Percentiles rank a stretch among this genome's conserved stretches.
phyloP scores from a whole-genome alignment of 768 basidiomycete genomes.

The Mycena metata region DNA sequence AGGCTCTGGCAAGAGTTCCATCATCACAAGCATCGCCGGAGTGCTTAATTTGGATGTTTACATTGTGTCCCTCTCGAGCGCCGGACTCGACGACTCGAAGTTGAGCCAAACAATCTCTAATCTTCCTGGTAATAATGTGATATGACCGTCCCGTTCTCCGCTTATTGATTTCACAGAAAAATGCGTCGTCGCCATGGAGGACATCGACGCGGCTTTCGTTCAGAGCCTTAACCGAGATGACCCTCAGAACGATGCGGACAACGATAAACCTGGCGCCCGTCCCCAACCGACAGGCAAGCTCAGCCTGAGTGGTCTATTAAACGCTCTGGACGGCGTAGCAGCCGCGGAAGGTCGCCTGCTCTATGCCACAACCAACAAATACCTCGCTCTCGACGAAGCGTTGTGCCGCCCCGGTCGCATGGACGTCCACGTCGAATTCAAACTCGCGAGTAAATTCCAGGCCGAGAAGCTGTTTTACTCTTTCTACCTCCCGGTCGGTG shows the following conservation, averaged over 20 bases:
- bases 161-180: conserved; percentile 49
- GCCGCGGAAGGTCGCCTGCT: conserved; percentile 86
- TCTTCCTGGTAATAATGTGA: conserved; percentile 59
- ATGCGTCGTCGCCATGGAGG: conserved; percentile 86
- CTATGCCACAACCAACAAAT: conserved; percentile 85
- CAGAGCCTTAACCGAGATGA: conserved; percentile 58
- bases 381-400: conserved; percentile 76
- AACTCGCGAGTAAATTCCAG: conserved; percentile 78
- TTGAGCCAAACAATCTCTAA: conserved; percentile 69
- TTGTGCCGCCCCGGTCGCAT: conserved; percentile 83
- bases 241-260: neutral
- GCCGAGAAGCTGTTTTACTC: conserved; percentile 72
- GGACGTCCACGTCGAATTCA: conserved; percentile 84
- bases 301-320: conserved; percentile 80
- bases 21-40: conserved; percentile 82
- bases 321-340: conserved; percentile 81
- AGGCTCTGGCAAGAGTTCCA: conserved; percentile 83
- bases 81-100: conserved; percentile 71
- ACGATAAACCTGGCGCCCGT: conserved; percentile 14
- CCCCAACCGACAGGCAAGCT: conserved; percentile 51
- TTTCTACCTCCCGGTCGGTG: conserved; percentile 68
- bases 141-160: conserved; percentile 10
- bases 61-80: conserved; percentile 75
- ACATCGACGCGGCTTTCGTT: conserved; percentile 83
- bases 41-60: conserved; percentile 82